These are phyloP conservation scores for Phlegmacium glaucopus DNA, from an alignment of 768 basidiomycete genomes.

Conservation along the genomic window DNA sequence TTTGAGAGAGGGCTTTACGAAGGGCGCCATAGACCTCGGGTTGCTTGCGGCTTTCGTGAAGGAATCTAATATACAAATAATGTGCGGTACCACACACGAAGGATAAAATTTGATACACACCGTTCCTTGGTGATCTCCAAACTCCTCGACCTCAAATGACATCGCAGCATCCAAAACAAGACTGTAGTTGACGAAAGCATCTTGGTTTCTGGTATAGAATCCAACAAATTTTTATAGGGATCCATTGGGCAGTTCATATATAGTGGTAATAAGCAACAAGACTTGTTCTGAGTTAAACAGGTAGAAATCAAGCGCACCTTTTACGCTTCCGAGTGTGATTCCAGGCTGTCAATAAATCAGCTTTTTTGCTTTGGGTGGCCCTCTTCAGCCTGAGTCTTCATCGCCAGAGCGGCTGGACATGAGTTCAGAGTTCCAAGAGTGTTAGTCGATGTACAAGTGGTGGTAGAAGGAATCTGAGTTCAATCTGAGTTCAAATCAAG, in stretches of 20 bases:
- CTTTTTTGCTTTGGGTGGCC: background rate
- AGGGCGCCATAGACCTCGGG: background rate
- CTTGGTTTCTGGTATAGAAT: background rate
- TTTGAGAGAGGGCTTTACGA: background rate
- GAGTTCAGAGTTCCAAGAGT: too few relatives aligned
- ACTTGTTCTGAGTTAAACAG: background rate
- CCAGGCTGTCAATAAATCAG: background rate
- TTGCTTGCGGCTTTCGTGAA: background rate
- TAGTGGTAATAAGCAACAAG: background rate
- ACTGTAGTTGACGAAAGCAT: background rate
- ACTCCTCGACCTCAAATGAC: background rate
- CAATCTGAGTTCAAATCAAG: background rate
- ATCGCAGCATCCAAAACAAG: background rate
- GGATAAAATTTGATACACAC: background rate
- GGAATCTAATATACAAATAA: background rate
- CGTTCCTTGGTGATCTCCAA: background rate
- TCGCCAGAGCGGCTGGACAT: background rate
- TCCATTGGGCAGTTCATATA: background rate
- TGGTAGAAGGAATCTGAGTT: too few relatives aligned
- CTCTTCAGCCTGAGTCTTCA: background rate
- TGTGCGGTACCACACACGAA: background rate
- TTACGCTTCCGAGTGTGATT: background rate
- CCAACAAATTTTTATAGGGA: slow-evolving; percentile 1
- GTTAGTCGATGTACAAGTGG: too few relatives aligned
- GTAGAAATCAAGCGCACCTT: background rate